Evolutionary conservation across 805 yeast species (phyloP), one percentile per base, ranked within the genome.

Genomic region (Schwanniomyces sp.): DNA sequence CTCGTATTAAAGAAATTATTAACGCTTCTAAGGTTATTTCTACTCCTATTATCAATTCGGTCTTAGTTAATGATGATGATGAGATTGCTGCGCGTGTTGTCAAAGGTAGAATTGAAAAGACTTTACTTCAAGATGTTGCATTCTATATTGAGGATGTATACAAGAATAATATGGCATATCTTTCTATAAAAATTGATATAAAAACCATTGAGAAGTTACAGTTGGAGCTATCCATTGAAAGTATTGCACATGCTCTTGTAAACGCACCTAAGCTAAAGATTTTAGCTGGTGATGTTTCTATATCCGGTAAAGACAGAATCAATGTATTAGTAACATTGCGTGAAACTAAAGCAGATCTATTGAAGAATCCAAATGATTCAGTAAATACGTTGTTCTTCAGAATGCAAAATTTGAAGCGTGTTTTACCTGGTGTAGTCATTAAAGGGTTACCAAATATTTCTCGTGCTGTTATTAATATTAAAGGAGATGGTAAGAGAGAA

Each of bases 71-170:
- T 61, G 91, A 89, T 59, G 82, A 84, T 11, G 99, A 94, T 67
- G 98, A 92, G 72, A 86, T 96, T 63, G 97, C 98, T 26, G 99
- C 99, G 0, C 84, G 99, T 69, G 96, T 95, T 56, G 99, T 94
- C 28, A 94, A 94, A 71, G 99, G 99, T 45, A 81, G 99, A 63
- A 81, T 94, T 47, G 99, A 94, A 64, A 94, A 92, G 73, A 94
- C 99, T 0, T 68, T 85, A 45, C 70, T 94, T 51, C 83, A 85
- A 52, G 98, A 95, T 63, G 86, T 94, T 54, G 90, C 95, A 5
- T 88, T 69, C 63, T 91, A 82, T 66, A 88, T 95, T 56, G 96
- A 94, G 67, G 99, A 94, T 70, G 97, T 92, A 11, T 95, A 91
- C 67, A 84, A 82, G 53, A 88, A 88, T 56, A 80, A 81, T 53